A percentile compares a stretch with the other conserved stretches of the same genome.
phyloP scores from a whole-genome alignment of 148 eudicot genomes.

The Simmondsia chinensis region DNA sequence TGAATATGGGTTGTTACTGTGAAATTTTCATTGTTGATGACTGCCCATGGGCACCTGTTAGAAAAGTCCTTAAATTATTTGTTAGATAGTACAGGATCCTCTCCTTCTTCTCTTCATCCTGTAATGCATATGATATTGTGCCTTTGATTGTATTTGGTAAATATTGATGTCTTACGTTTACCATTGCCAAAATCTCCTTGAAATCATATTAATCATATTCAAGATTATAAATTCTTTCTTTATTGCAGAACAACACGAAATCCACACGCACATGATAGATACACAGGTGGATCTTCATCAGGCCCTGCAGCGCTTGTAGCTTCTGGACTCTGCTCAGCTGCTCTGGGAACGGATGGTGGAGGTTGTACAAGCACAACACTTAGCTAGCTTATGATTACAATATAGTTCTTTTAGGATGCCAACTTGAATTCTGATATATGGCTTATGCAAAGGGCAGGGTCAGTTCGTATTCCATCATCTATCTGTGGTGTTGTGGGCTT shows the following conservation, averaged over 20 bases:
- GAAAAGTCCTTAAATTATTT: too few relatives aligned
- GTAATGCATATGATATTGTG: too few relatives aligned
- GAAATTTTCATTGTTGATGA: too few relatives aligned
- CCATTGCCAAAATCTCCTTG: not conserved
- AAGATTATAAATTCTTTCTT: not conserved
- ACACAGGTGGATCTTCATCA: constrained; percentile 98
- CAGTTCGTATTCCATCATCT: constrained; percentile 94
- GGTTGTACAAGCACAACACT: constrained; percentile 35
- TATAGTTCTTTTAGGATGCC: not conserved
- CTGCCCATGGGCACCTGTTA: too few relatives aligned
- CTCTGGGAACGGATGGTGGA: constrained; percentile 98
- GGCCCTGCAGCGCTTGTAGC: constrained; percentile 98
- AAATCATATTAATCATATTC: not conserved
- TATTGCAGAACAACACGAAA: constrained; percentile 77
- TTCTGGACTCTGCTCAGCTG: constrained; percentile 92
- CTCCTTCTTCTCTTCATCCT: too few relatives aligned
- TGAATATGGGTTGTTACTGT: too few relatives aligned
- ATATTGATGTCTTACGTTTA: too few relatives aligned
- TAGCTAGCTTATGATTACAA: not conserved
- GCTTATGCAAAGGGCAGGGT: constrained; percentile 52
- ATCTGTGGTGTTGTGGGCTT: constrained; percentile 95
- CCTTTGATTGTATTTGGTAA: too few relatives aligned
- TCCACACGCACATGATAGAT: constrained; percentile 85
- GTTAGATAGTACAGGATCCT: too few relatives aligned
- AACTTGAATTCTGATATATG: constrained; percentile 3